A percentile compares a stretch with the other conserved stretches of the same genome.
phyloP scores from a whole-genome alignment of 2,329 filamentous ascomycete genomes.

The Ophiostoma montium region DNA sequence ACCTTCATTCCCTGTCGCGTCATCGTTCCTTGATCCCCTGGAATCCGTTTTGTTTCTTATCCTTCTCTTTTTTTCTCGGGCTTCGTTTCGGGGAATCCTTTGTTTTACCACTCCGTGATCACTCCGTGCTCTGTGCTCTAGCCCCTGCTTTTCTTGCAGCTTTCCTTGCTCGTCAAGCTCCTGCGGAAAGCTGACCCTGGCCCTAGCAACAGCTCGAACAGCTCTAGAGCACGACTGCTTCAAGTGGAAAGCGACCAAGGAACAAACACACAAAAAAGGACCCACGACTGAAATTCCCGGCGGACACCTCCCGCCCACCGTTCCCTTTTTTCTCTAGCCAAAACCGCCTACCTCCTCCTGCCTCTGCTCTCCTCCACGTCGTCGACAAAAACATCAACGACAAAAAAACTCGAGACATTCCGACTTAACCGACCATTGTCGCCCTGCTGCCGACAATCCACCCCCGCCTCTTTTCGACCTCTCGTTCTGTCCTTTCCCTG shows the following conservation, averaged over 20 bases:
- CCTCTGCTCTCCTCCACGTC: background rate
- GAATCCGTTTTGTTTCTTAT: background rate
- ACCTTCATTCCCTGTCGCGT: no score
- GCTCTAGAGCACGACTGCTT: background rate
- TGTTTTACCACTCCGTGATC: no score
- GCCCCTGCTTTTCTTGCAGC: no score
- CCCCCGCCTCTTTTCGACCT: background rate
- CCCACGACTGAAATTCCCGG: background rate
- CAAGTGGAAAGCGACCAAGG: no score
- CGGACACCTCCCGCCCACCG: background rate
- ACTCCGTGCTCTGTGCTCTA: no score
- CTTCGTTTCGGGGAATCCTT: background rate
- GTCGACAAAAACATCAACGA: no score
- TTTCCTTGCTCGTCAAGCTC: background rate
- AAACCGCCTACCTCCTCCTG: background rate
- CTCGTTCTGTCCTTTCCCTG: background rate
- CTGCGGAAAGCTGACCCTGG: background rate
- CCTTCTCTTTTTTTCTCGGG: background rate
- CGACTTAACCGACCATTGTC: background rate
- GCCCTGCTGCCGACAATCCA: background rate
- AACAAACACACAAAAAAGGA: background rate
- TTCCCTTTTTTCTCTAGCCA: background rate
- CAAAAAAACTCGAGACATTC: background rate
- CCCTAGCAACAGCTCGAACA: background rate
- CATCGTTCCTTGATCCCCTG: no score